A percentile compares a stretch with the other conserved stretches of the same genome.
Evolutionary conservation across 2,329 filamentous ascomycete species (phyloP).

Genomic region (Colletotrichum liriopes): DNA sequence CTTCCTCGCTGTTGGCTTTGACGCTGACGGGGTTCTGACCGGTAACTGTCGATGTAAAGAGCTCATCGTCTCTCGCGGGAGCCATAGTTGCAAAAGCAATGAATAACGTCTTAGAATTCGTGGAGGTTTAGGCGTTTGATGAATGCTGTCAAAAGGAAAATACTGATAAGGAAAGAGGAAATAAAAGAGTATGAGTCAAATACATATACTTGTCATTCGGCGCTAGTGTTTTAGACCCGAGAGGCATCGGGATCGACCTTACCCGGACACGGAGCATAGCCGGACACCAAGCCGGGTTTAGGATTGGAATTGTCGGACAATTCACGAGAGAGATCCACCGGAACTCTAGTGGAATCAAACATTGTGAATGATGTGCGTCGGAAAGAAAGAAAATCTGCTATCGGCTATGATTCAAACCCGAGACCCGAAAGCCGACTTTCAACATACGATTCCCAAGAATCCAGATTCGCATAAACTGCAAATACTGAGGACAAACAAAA

Average conservation of each 20-base stretch:
- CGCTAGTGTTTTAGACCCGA: slow-evolving; percentile 9
- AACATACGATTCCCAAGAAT: slow-evolving; percentile 21
- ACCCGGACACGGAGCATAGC: background rate
- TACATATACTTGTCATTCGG: background rate
- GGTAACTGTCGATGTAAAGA: background rate
- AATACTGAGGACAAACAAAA: background rate
- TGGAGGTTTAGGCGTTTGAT: background rate
- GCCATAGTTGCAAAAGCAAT: slow-evolving; percentile 32
- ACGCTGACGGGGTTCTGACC: background rate
- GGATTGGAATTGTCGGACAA: background rate
- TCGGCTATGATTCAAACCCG: slow-evolving; percentile 29
- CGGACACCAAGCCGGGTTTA: background rate
- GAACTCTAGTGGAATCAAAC: background rate
- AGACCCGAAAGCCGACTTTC: slow-evolving; percentile 35
- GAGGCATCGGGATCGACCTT: slow-evolving; percentile 1
- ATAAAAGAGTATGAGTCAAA: background rate
- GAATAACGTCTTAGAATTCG: too few relatives aligned
- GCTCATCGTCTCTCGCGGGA: slow-evolving; percentile 42
- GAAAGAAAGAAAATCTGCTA: slow-evolving; percentile 4
- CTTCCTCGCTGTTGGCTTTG: slow-evolving; percentile 23
- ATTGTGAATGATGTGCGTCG: background rate
- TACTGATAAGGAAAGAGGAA: background rate
- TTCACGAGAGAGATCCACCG: slow-evolving; percentile 12
- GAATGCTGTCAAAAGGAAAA: background rate
- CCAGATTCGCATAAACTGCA: background rate